Evolutionary conservation across 345 rosid species (phyloP), one percentile per base, ranked within the genome.

Genomic region (Garcia nutans): DNA sequence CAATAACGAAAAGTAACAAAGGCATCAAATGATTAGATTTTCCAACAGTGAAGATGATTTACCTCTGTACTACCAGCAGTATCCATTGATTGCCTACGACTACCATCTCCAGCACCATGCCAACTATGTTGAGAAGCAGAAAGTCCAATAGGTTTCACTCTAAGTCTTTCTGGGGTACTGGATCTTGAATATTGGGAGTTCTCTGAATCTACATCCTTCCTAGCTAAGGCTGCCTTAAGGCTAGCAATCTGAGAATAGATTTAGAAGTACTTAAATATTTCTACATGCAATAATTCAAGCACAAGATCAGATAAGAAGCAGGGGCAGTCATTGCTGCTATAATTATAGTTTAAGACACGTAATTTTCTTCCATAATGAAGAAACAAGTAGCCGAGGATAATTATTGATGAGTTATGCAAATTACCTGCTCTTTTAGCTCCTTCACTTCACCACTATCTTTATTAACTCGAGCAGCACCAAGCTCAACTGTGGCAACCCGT

Each of bases 361-460:
- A 0, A 68, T 2, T 69, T 19, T 69, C 61, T 10, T 55, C 19
- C 52, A 5, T 33, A 26, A 19, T 69, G 24, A 49, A 69, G 11
- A 52, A 69, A 33, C 23, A 23, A 22, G 37, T 24, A 26, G 20
- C 17, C 5, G 3, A 54, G 58, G 58, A 16, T 17, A 16, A 1
- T 50, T 54, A 54, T 54, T 2, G n/a, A 54, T 54, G 5, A 5
- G 6, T 16, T 5, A 33, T 3, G 47, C 15, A 33, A 17, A 23
- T 23, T 8, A 81, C 84, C 84, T 81, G 84, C 60, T 81, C 81
- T 77, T 81, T 81, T 55, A 81, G 81, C 33, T 81, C 84, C 77
- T 77, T 81, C 63, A 74, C 84, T 19, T 81, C 84, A 37, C 37
- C 26, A 41, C 77, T 41, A 22, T 81, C 84, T 74, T 74, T 81